These are phyloP conservation scores for Kodamaea arcana DNA, from an alignment of 1,139 yeast species.

Conservation along the genomic window DNA sequence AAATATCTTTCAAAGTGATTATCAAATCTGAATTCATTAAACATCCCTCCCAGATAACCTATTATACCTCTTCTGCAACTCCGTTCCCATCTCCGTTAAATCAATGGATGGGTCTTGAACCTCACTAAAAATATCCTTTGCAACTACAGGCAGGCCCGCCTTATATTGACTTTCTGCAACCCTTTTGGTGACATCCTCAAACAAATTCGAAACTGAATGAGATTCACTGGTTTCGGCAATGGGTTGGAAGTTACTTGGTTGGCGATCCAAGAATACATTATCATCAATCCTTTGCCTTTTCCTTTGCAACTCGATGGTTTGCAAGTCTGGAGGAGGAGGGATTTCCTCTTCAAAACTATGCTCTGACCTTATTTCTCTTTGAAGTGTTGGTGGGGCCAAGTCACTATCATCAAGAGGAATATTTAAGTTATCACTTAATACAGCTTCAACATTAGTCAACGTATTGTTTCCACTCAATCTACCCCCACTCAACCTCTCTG, in stretches of 20 bases:
- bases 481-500: conserved; percentile 14
- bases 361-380: conserved; percentile 8
- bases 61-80: conserved; percentile 1
- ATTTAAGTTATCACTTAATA: conserved; percentile 14
- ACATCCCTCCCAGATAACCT: conserved; percentile 4
- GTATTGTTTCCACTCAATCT: conserved; percentile 4
- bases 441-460: not conserved
- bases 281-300: conserved; percentile 9
- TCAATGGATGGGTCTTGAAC: conserved; percentile 8
- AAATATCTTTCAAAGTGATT: not conserved
- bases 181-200: conserved; percentile 24
- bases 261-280: conserved; percentile 31
- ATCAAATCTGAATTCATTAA: no score
- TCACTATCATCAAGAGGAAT: conserved; percentile 39
- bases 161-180: conserved; percentile 3
- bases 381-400: conserved; percentile 25
- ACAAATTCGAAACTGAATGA: conserved; percentile 28
- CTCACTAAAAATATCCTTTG: conserved; percentile 13
- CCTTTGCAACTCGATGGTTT: conserved; percentile 6
- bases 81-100: conserved; percentile 7
- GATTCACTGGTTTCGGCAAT: conserved; percentile 20
- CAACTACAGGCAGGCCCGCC: conserved; percentile 5
- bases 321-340: conserved; percentile 13
- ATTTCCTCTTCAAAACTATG: conserved; percentile 12
- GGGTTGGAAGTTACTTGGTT: conserved; percentile 31